Conservation (phyloP, 352 stramenopile genomes). For the Phytopythium delawarense region DNA sequence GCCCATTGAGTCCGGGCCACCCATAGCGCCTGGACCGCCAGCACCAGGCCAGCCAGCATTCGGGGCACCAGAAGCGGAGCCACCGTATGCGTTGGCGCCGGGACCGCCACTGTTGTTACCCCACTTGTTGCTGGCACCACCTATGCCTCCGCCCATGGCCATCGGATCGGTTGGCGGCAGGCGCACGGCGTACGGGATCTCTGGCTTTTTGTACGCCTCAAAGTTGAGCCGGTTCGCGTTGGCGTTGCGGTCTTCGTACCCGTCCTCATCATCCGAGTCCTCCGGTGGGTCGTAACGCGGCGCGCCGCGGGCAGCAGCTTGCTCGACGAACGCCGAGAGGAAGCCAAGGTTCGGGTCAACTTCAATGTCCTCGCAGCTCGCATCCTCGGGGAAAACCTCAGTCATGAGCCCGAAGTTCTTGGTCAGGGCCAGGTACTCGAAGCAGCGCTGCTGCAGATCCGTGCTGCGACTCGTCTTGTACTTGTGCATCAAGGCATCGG, state of each 20-base stretch:
- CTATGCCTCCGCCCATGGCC: slow-evolving; percentile 16
- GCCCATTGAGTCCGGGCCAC: slow-evolving; percentile 31
- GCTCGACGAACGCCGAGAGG: slow-evolving; percentile 93
- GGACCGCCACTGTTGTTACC: slow-evolving; percentile 12
- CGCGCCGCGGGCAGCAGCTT: slow-evolving; percentile 90
- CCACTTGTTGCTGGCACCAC: slow-evolving; percentile 60
- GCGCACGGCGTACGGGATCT: slow-evolving; percentile 83
- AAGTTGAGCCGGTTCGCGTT: slow-evolving; percentile 78
- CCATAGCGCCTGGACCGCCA: not conserved
- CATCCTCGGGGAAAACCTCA: slow-evolving; percentile 96
- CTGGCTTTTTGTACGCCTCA: slow-evolving; percentile 88
- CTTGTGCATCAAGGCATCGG: slow-evolving; percentile 95
- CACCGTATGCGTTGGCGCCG: slow-evolving; percentile 9
- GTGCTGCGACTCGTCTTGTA: slow-evolving; percentile 95
- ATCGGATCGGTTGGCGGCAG: slow-evolving; percentile 55
- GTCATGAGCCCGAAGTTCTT: slow-evolving; percentile 90
- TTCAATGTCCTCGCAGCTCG: slow-evolving; percentile 93
- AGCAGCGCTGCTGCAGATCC: slow-evolving; percentile 98
- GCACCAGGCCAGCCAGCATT: slow-evolving; percentile 31
- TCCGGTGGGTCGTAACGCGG: slow-evolving; percentile 93
- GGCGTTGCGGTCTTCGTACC: slow-evolving; percentile 60
- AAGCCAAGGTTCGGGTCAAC: slow-evolving; percentile 96
- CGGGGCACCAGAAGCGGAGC: slow-evolving; percentile 12
- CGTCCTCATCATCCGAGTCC: slow-evolving; percentile 93
- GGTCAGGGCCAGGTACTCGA: slow-evolving; percentile 96